Evolutionary conservation across 257 asterid genomes (phyloP).

Genomic region (Gynochthodes officinalis): DNA sequence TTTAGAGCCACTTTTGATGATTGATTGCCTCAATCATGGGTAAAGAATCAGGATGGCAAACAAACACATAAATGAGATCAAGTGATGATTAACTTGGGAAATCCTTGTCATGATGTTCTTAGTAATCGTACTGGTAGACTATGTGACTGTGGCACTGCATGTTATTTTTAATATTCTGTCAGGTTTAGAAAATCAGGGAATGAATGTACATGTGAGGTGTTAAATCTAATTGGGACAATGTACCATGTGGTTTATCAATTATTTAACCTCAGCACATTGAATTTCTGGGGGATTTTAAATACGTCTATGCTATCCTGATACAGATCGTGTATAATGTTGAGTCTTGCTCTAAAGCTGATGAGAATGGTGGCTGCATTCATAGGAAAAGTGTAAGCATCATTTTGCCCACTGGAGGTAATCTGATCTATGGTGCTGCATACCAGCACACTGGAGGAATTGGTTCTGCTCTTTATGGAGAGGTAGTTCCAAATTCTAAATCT

Average conservation of each 20-base stretch:
- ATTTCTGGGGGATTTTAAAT: neutral
- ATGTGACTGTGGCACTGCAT: neutral
- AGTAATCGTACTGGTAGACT: neutral
- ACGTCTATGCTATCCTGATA: slow-evolving; percentile 15
- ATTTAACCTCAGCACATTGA: neutral
- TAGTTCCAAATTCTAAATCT: slow-evolving; percentile 16
- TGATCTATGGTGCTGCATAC: slow-evolving; percentile 71
- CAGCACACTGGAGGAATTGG: slow-evolving; percentile 65
- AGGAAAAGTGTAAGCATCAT: slow-evolving; percentile 29
- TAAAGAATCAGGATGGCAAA: neutral
- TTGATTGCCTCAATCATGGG: neutral
- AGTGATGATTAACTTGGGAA: neutral
- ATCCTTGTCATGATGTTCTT: neutral
- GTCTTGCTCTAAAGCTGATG: slow-evolving; percentile 34
- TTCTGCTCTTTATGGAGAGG: slow-evolving; percentile 63
- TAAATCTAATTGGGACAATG: neutral
- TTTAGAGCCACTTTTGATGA: neutral
- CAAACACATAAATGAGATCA: neutral
- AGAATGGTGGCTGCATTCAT: slow-evolving; percentile 36
- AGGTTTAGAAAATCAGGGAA: neutral
- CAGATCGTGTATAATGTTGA: slow-evolving; percentile 61
- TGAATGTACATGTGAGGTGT: neutral
- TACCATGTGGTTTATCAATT: neutral
- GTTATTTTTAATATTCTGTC: neutral
- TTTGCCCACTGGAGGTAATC: slow-evolving; percentile 55